A percentile compares a stretch with the other conserved stretches of the same genome.
Conservation (phyloP, 305 asterid species). For the Fraxinus angustifolia region DNA sequence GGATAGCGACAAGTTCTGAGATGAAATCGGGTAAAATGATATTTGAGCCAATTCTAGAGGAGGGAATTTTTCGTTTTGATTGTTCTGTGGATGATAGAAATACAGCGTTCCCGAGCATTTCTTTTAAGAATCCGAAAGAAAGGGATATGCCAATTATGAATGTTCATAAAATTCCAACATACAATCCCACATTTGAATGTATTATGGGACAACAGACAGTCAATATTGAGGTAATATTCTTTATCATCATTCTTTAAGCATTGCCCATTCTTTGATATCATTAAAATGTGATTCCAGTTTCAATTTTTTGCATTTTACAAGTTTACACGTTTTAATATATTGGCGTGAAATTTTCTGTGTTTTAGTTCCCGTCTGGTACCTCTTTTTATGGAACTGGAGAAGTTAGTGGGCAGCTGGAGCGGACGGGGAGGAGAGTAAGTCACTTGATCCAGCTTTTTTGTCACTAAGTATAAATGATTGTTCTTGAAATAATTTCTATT, state of each 20-base stretch:
- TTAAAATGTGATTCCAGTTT: neutral
- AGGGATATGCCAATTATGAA: conserved; percentile 66
- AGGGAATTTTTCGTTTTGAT: conserved; percentile 90
- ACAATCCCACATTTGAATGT: conserved; percentile 65
- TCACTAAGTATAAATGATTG: neutral
- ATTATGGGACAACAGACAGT: conserved; percentile 64
- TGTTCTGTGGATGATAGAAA: conserved; percentile 70
- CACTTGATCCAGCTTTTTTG: conserved; percentile 1
- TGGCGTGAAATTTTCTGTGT: conserved; percentile 13
- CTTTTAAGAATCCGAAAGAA: conserved; percentile 54
- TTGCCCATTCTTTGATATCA: neutral
- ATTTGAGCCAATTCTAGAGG: conserved; percentile 81
- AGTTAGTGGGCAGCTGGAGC: conserved; percentile 91
- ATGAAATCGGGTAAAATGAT: conserved; percentile 57
- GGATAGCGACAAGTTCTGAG: conserved; percentile 31
- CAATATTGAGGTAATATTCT: conserved; percentile 53
- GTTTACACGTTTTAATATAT: neutral
- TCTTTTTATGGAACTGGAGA: conserved; percentile 98
- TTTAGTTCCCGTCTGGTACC: conserved; percentile 79
- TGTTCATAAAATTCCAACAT: conserved; percentile 44
- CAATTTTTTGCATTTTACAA: neutral
- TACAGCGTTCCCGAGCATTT: conserved; percentile 78
- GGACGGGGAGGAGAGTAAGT: conserved; percentile 92
- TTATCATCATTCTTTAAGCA: conserved; percentile 5
- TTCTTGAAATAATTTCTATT: neutral